These are phyloP conservation scores for Thielaviopsis punctulata DNA, from an alignment of 2,329 filamentous ascomycete species.

Conservation along the genomic window DNA sequence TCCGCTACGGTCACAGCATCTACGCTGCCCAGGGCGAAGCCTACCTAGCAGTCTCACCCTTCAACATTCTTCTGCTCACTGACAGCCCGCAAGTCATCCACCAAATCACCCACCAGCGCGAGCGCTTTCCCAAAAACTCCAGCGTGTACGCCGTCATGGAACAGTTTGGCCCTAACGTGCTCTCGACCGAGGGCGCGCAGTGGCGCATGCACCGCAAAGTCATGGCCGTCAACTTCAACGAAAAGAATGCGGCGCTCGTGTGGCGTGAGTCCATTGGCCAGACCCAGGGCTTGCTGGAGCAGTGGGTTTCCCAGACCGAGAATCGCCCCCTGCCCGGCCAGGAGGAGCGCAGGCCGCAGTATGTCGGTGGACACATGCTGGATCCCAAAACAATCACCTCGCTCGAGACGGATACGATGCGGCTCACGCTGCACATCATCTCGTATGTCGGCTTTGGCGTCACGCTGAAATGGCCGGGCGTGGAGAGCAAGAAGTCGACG, in stretches of 20 bases:
- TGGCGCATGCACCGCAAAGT: slow-evolving; percentile 63
- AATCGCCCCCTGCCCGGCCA: background rate
- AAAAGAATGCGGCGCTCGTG: slow-evolving; percentile 54
- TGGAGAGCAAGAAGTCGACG: slow-evolving; percentile 27
- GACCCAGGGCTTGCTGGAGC: slow-evolving; percentile 40
- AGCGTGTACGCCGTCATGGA: slow-evolving; percentile 21
- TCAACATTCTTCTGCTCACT: slow-evolving; percentile 33
- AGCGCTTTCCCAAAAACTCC: slow-evolving; percentile 42
- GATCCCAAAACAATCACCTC: slow-evolving; percentile 28
- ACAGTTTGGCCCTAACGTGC: slow-evolving; percentile 51
- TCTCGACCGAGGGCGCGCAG: slow-evolving; percentile 48
- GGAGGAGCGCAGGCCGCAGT: slow-evolving; percentile 7
- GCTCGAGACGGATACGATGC: slow-evolving; percentile 48
- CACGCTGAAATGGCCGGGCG: slow-evolving; percentile 43
- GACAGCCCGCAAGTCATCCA: slow-evolving; percentile 47
- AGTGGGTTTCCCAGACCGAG: slow-evolving; percentile 30
- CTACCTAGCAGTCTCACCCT: slow-evolving; percentile 46
- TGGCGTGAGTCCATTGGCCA: slow-evolving; percentile 46
- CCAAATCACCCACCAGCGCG: slow-evolving; percentile 47
- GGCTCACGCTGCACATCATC: slow-evolving; percentile 37
- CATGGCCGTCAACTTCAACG: slow-evolving; percentile 55
- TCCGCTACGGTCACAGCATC: slow-evolving; percentile 26
- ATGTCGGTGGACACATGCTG: slow-evolving; percentile 13
- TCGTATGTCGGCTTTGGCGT: slow-evolving; percentile 56
- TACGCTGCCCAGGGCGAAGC: slow-evolving; percentile 45